phyloP scores from a whole-genome alignment of 805 yeast genomes.

The Saturnispora diversa region DNA sequence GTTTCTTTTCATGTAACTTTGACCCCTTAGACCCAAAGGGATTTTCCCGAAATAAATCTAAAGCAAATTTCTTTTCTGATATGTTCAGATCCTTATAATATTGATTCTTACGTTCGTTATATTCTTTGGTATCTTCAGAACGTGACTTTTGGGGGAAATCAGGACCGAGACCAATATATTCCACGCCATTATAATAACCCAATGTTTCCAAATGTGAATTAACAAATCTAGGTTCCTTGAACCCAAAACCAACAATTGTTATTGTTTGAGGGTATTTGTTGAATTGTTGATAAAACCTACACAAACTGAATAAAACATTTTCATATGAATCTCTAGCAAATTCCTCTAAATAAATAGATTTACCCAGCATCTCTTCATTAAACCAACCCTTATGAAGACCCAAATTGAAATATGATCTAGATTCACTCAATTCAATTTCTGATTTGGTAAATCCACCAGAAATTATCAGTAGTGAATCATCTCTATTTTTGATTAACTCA shows the following conservation, averaged over 20 bases:
- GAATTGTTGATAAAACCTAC: slow-evolving; percentile 41
- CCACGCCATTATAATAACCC: slow-evolving; percentile 30
- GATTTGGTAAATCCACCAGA: slow-evolving; percentile 67
- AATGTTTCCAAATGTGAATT: slow-evolving; percentile 48
- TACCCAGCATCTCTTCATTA: slow-evolving; percentile 2
- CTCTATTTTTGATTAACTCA: slow-evolving; percentile 25
- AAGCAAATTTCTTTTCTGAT: slow-evolving; percentile 48
- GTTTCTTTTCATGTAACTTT: slow-evolving; percentile 39
- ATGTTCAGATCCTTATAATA: slow-evolving; percentile 42
- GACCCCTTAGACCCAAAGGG: slow-evolving; percentile 47
- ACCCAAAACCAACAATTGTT: slow-evolving; percentile 65
- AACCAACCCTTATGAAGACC: slow-evolving; percentile 30
- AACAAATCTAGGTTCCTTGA: slow-evolving; percentile 56
- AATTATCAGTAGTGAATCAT: slow-evolving; percentile 19
- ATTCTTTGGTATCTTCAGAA: slow-evolving; percentile 9
- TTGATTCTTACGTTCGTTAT: slow-evolving; percentile 19
- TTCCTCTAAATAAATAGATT: slow-evolving; percentile 47
- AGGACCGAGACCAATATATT: slow-evolving; percentile 56
- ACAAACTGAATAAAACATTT: slow-evolving; percentile 56
- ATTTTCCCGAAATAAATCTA: slow-evolving; percentile 44
- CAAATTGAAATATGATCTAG: slow-evolving; percentile 48
- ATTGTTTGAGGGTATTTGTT: slow-evolving; percentile 43
- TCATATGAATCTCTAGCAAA: slow-evolving; percentile 76
- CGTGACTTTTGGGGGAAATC: slow-evolving; percentile 28
- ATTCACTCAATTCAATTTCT: slow-evolving; percentile 42